Base-by-base conservation (phyloP, 257 asterid genomes). In the Lantana camara region DNA sequence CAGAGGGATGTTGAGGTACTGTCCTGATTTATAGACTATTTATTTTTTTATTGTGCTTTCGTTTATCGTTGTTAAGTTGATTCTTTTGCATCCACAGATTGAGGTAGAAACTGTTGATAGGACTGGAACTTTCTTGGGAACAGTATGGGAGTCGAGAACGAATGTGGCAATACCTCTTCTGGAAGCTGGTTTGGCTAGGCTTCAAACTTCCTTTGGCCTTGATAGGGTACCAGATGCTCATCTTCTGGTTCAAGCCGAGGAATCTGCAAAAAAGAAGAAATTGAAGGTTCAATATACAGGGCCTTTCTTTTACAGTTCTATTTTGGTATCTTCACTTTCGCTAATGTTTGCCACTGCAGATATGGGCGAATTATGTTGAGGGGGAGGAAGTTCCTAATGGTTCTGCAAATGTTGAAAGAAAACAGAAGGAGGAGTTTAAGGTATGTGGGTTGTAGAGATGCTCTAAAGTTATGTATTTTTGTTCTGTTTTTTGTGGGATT, bases 1-100 rank as follows among this genome's bases (percentile, higher is more conserved):
- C 99, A 94, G 87, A 94, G 96, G 86, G 99, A 94, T 79, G 96
- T 90, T 1, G 99, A 94, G 95, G 99, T 90, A 82, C 5, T 57
- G 20, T 13, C 44, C 14, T 63, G 34, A 24, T 68, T 32, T 40
- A 52, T 58, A 13, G 58, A 23, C 16, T 54, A 7, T 7, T 60
- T 45, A 22, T 66, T 37, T 3, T 1, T 22, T 29, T 0, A 15
- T 61, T 64, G 14, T 61, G 54, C 46, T 44, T 69, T 45, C 23
- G 24, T 41, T 42, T 45, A 74, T 49, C 52, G 42, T 58, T 38
- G 15, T 45, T 47, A 17, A 35, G 11, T 34, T 22, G 51, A 17
- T 46, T 52, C 41, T 47, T 51, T 40, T 71, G 34, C 53, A n/a
- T n/a, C 0, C 63, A 22, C 75, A 93, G 97, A 80, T 94, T 63